phyloP scores from a whole-genome alignment of 148 eudicot species.

The Polygonum aviculare region DNA sequence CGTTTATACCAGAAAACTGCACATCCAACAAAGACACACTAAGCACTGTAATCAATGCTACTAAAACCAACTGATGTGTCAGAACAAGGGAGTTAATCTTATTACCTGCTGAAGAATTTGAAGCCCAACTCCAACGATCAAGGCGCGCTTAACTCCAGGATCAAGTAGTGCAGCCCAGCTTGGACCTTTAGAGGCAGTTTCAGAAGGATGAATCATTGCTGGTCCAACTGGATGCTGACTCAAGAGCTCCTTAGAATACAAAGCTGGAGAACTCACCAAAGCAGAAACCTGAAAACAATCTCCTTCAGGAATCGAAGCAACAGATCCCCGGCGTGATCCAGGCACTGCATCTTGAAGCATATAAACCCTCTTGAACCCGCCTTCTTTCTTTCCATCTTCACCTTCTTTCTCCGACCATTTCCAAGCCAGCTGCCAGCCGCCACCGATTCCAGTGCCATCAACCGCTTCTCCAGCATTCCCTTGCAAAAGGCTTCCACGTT shows the following conservation, averaged over 20 bases:
- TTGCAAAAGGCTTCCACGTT: constrained; percentile 43
- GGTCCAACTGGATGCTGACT: constrained; percentile 44
- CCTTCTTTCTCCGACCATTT: constrained; percentile 47
- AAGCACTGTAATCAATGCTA: neutral
- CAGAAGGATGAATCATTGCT: constrained; percentile 57
- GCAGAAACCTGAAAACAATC: constrained; percentile 45
- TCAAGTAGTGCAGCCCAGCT: constrained; percentile 68
- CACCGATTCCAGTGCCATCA: constrained; percentile 46
- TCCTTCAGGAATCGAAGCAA: constrained; percentile 35
- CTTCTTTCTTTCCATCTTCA: constrained; percentile 43
- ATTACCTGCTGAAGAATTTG: constrained; percentile 80
- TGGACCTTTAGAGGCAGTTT: constrained; percentile 27
- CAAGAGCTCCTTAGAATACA: constrained; percentile 38
- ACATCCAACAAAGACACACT: neutral
- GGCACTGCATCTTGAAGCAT: constrained; percentile 27
- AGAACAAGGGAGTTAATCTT: neutral
- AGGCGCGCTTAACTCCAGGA: constrained; percentile 64
- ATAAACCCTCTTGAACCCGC: constrained; percentile 51
- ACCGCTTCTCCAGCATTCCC: constrained; percentile 42
- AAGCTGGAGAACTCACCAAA: constrained; percentile 36
- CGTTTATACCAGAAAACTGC: constrained; percentile 80
- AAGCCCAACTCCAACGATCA: constrained; percentile 69
- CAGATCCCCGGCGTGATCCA: constrained; percentile 39
- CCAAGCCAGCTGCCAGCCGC: constrained; percentile 69
- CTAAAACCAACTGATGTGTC: neutral